Percentiles rank a stretch among this genome's conserved stretches.
Conservation (phyloP, 2,329 filamentous ascomycete genomes). For the Teratosphaeria zuluensis region DNA sequence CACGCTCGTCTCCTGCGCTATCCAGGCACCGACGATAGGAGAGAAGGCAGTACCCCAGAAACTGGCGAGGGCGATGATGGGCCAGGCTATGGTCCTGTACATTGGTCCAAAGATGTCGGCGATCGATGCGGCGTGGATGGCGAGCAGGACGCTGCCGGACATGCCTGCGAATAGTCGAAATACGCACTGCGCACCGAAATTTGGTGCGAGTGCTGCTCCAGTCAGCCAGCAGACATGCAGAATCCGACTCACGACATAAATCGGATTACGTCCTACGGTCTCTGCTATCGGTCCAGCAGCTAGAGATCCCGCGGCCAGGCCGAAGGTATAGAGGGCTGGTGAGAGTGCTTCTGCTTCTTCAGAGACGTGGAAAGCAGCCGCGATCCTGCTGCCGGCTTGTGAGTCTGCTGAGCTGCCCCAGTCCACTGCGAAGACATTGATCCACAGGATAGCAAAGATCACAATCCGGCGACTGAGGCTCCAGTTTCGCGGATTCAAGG, state of each 20-base stretch:
- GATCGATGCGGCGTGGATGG: constrained; percentile 16
- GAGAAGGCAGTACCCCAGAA: too few relatives aligned
- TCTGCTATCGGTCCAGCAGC: constrained; percentile 32
- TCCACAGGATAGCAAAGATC: constrained; percentile 12
- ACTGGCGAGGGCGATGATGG: too few relatives aligned
- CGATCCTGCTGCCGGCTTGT: constrained; percentile 6
- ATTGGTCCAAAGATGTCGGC: constrained; percentile 19
- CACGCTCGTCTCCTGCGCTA: too few relatives aligned
- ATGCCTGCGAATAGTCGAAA: constrained; percentile 20
- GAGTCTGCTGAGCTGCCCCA: constrained; percentile 14
- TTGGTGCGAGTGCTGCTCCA: constrained; percentile 14
- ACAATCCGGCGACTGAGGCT: not conserved
- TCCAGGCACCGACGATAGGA: too few relatives aligned
- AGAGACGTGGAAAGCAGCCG: constrained; percentile 11
- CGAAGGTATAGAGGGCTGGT: constrained; percentile 31
- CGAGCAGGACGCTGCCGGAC: constrained; percentile 13
- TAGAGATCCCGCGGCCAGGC: constrained; percentile 30
- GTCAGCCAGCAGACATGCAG: constrained; percentile 13
- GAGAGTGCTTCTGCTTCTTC: constrained; percentile 15
- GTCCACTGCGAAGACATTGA: constrained; percentile 15
- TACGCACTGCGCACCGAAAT: constrained; percentile 16
- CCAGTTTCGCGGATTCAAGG: not conserved
- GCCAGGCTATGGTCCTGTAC: constrained; percentile 12
- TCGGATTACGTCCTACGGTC: constrained; percentile 24
- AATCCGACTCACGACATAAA: constrained; percentile 14